Evolutionary conservation across 192 early-diverging fungal genomes (phyloP), one percentile per base, ranked within the genome.

Genomic region (Spinellus fusiger): DNA sequence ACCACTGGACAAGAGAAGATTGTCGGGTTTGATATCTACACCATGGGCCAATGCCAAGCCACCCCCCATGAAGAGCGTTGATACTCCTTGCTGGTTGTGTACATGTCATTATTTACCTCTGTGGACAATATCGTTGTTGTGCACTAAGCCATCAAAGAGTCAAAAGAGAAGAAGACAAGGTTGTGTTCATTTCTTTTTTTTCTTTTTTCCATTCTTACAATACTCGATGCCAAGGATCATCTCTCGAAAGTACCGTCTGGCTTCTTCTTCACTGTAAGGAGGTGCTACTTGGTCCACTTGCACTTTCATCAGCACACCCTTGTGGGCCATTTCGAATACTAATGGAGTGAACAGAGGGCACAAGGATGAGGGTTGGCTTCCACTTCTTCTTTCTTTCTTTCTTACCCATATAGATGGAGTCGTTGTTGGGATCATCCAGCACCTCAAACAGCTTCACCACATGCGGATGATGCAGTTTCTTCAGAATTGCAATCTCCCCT

Each of bases 221-320:
- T 96, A 98, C 77, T 98, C 96, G 46, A 98, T 92, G 0, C 92
- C 96, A 49, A 98, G 77, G 23, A 98, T 77, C 72, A 93, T 85
- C 64, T 95, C 83, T 15, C 80, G 76, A 73, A 98, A 98, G 53
- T 88, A 89, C 31, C 73, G 68, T 48, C 91, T 82, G 33, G 81
- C 80, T 5, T 79, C 72, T 23, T 81, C 81, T 16, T 84, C 77
- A 0, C 68, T 23, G 18, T 87, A 79, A 15, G 89, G 84, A 8
- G 64, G 61, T 12, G 79, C 64, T 25, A 59, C 62, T 1, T 68
- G 60, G n/a, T 84, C 74, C 28, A 87, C 57, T 18, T 74, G 73
- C 5, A 96, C 66, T 37, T 84, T 75, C 83, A 95, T 90, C 18
- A 98, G 68, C 5, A 86, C 79, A 1, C 96, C 96, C 29, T 85